Percentiles rank a stretch among this genome's conserved stretches.
Conservation (phyloP, 1,139 yeast species). For the Eremothecium gossypii region DNA sequence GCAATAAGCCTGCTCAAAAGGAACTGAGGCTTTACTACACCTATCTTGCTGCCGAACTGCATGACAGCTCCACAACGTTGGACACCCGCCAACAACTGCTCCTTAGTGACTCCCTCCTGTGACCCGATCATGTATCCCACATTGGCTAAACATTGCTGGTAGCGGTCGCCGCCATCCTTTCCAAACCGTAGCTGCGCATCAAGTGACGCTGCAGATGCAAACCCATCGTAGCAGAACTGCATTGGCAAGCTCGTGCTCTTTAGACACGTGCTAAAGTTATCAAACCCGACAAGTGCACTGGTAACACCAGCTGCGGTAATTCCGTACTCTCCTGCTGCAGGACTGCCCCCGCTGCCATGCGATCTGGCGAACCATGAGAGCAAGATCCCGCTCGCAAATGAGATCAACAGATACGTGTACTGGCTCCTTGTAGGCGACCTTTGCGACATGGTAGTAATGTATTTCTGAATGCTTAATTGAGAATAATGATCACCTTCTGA, state of each 20-base stretch:
- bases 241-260: not conserved
- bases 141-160: not conserved
- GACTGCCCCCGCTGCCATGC: not conserved
- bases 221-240: slow-evolving; percentile 2
- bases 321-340: not conserved
- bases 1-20: not conserved
- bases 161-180: slow-evolving; percentile 1
- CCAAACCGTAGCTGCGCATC: not conserved
- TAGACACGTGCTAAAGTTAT: not conserved
- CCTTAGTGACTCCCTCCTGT: not conserved
- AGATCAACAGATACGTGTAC: not conserved
- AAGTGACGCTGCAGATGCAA: not conserved
- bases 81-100: not conserved
- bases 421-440: slow-evolving; percentile 2
- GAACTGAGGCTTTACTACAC: not conserved
- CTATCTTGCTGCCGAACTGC: not conserved
- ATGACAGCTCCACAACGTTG: not conserved
- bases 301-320: not conserved
- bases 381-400: slow-evolving; percentile 1
- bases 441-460: slow-evolving; percentile 1
- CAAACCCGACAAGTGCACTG: not conserved
- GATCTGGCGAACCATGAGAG: slow-evolving; percentile 2
- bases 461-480: not conserved
- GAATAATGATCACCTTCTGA: no score
- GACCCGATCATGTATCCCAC: not conserved